Conservation (phyloP, 2,329 filamentous ascomycete genomes). For the Fusarium stilboides region DNA sequence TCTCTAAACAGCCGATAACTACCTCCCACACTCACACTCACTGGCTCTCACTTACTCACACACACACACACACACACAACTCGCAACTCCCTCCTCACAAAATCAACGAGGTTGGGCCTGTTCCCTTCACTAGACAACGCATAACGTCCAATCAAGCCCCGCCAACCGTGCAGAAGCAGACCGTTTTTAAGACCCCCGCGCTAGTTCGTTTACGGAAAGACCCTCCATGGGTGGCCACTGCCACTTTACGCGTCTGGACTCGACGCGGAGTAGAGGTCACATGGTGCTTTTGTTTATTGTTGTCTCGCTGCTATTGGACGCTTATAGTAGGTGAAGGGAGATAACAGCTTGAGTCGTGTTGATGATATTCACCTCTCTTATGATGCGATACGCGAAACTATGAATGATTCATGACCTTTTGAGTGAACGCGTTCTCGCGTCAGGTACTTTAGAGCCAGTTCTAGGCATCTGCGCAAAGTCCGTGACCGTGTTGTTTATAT, state of each 20-base stretch:
- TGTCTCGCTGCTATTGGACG: slow-evolving; percentile 8
- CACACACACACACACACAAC: slow-evolving; percentile 5
- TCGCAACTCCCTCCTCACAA: slow-evolving; percentile 24
- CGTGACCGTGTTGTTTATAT: slow-evolving; percentile 26
- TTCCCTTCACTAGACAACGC: slow-evolving; percentile 24
- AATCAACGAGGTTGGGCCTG: slow-evolving; percentile 48
- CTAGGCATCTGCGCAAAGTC: not conserved
- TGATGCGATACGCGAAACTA: slow-evolving; percentile 23
- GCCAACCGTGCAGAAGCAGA: slow-evolving; percentile 41
- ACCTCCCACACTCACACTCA: not conserved
- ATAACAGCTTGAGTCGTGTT: not conserved
- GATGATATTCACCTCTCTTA: slow-evolving; percentile 1
- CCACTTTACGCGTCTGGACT: slow-evolving; percentile 49
- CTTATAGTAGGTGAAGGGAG: not conserved
- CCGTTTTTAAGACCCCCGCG: slow-evolving; percentile 44
- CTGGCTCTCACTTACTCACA: slow-evolving; percentile 17
- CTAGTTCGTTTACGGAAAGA: slow-evolving; percentile 28
- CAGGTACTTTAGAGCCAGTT: not conserved
- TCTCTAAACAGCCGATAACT: slow-evolving; percentile 5
- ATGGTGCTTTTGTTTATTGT: slow-evolving; percentile 40
- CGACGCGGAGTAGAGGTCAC: slow-evolving; percentile 47
- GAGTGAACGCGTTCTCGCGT: slow-evolving; percentile 9
- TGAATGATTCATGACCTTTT: slow-evolving; percentile 4
- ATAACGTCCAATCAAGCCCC: slow-evolving; percentile 45
- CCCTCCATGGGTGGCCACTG: not conserved